Conservation (phyloP, 1,284 basidiomycete genomes). For the Rhodotorula sp. region DNA sequence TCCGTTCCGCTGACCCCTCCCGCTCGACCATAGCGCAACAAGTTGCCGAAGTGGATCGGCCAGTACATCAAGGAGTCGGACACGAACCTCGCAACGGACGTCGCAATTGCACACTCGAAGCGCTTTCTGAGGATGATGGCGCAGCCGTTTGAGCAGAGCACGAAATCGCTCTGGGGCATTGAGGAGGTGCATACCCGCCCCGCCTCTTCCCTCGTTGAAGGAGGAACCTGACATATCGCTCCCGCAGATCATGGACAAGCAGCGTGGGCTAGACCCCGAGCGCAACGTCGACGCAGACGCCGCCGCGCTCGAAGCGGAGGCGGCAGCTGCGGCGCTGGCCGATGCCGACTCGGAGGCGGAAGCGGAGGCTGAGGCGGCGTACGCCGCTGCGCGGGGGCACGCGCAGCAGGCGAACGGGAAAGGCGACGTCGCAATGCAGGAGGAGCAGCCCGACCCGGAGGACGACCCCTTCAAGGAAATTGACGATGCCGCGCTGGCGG, state of each 20-base stretch:
- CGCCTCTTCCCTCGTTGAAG: neutral
- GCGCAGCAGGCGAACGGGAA: neutral
- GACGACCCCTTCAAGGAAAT: constrained; percentile 4
- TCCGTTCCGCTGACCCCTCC: neutral
- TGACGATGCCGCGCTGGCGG: constrained; percentile 11
- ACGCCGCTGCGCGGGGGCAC: neutral
- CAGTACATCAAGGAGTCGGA: constrained; percentile 98
- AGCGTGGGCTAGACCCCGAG: constrained; percentile 25
- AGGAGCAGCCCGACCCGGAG: neutral
- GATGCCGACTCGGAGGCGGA: neutral
- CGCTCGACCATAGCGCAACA: constrained; percentile 62
- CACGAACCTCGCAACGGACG: constrained; percentile 96
- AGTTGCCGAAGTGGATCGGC: constrained; percentile 98
- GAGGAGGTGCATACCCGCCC: constrained; percentile 64
- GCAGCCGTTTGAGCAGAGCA: constrained; percentile 92
- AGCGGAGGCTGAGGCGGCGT: neutral
- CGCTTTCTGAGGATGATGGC: constrained; percentile 97
- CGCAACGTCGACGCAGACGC: constrained; percentile 8
- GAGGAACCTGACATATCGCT: neutral
- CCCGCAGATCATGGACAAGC: constrained; percentile 34
- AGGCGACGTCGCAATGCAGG: neutral
- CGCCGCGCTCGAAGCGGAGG: constrained; percentile 2
- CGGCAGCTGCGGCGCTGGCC: neutral
- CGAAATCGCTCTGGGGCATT: constrained; percentile 90
- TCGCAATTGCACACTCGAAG: constrained; percentile 86